phyloP scores from a whole-genome alignment of 495 filamentous ascomycete genomes.

The Penicillium taxi region DNA sequence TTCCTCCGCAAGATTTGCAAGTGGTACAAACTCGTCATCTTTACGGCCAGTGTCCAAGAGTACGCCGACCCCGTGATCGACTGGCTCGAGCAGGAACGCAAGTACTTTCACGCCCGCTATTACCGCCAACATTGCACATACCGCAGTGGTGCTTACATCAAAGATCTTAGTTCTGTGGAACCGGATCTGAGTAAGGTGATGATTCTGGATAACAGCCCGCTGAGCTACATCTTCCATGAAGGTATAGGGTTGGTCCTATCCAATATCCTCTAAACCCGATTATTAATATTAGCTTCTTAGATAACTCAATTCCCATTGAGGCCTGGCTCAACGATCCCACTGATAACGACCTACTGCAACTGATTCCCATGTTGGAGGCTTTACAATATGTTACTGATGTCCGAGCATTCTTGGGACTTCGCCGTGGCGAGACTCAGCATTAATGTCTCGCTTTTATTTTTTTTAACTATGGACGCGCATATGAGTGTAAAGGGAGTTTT shows the following conservation, averaged over 20 bases:
- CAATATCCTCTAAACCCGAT: background rate
- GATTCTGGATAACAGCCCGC: slow-evolving; percentile 96
- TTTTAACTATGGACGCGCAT: slow-evolving; percentile 13
- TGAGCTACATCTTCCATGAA: slow-evolving; percentile 98
- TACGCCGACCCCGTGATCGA: slow-evolving; percentile 99
- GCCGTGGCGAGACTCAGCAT: slow-evolving; percentile 65
- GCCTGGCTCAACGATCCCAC: slow-evolving; percentile 36
- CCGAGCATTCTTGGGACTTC: slow-evolving; percentile 74
- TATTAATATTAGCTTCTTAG: slow-evolving; percentile 14
- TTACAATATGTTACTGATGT: slow-evolving; percentile 96
- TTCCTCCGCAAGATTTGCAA: slow-evolving; percentile 90
- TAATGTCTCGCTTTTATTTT: slow-evolving; percentile 15
- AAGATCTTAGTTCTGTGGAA: slow-evolving; percentile 92
- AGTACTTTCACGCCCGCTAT: slow-evolving; percentile 86
- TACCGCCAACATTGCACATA: slow-evolving; percentile 96
- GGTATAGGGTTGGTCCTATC: slow-evolving; percentile 51
- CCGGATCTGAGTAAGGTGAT: slow-evolving; percentile 94
- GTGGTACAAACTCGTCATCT: slow-evolving; percentile 97
- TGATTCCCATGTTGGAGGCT: slow-evolving; percentile 89
- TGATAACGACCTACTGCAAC: slow-evolving; percentile 86
- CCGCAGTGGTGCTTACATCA: slow-evolving; percentile 92
- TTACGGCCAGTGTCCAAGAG: slow-evolving; percentile 95
- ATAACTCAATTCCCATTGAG: slow-evolving; percentile 31
- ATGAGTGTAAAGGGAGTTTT: slow-evolving; percentile 19
- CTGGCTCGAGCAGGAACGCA: slow-evolving; percentile 93